Conservation (phyloP, 108 stramenopile species). For the Chaetoceros muelleri region DNA sequence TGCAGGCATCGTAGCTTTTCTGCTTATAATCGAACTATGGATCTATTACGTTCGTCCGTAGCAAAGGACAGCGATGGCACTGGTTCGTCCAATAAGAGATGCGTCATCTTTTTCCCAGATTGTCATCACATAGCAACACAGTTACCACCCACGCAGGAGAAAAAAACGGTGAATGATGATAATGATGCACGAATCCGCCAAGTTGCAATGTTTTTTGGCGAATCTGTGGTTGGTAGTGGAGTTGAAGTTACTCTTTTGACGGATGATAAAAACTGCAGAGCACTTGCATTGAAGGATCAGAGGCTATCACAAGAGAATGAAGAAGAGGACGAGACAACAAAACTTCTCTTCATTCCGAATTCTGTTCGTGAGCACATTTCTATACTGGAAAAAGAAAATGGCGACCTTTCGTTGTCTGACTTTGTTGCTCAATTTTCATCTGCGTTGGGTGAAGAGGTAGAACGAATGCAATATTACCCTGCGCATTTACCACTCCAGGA, state of each 20-base stretch:
- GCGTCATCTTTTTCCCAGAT: conserved; percentile 71
- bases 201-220: conserved; percentile 54
- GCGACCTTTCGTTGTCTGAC: conserved; percentile 49
- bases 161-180: conserved; percentile 47
- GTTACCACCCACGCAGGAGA: conserved; percentile 15
- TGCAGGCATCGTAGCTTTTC: conserved; percentile 58
- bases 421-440: conserved; percentile 62
- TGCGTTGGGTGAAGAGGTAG: conserved; percentile 1
- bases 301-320: conserved; percentile 14
- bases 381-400: conserved; percentile 49
- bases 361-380: conserved; percentile 54
- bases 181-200: conserved; percentile 71
- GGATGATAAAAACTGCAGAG: conserved; percentile 57
- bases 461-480: conserved; percentile 25
- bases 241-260: conserved; percentile 63
- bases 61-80: conserved; percentile 4
- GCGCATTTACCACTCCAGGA: conserved; percentile 42
- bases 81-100: conserved; percentile 12
- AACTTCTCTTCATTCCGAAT: conserved; percentile 16
- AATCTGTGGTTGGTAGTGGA: conserved; percentile 20
- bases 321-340: too few species aligned
- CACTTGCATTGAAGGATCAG: conserved; percentile 28
- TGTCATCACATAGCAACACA: conserved; percentile 67
- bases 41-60: conserved; percentile 39
- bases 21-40: conserved; percentile 64